Evolutionary conservation across 345 rosid genomes (phyloP).

Genomic region (Raphanus raphanistrum): DNA sequence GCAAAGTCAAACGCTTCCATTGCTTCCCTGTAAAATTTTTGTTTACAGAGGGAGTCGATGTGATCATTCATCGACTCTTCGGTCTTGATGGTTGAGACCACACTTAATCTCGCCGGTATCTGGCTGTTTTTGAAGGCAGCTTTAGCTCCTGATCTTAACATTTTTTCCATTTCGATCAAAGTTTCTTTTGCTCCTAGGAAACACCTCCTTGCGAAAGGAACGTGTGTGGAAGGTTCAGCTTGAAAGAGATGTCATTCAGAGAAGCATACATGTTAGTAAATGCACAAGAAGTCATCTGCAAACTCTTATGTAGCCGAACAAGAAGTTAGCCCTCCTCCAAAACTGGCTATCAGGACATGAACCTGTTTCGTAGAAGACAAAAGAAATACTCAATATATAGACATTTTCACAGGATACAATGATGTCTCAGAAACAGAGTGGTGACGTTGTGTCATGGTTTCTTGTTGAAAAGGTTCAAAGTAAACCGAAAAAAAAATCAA

Average conservation of each 20-base stretch:
- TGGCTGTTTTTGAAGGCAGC: slow-evolving; percentile 21
- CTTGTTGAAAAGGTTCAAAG: background rate
- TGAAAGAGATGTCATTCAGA: background rate
- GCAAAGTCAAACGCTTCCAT: slow-evolving; percentile 49
- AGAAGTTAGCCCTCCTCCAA: background rate
- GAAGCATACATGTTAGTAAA: background rate
- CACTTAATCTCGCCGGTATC: background rate
- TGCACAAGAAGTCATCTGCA: background rate
- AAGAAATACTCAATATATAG: background rate
- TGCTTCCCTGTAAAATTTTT: slow-evolving; percentile 46
- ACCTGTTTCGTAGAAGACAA: slow-evolving; percentile 5
- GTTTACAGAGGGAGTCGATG: slow-evolving; percentile 47
- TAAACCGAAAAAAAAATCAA: background rate
- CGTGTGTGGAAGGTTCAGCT: slow-evolving; percentile 15
- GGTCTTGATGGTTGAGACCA: slow-evolving; percentile 25
- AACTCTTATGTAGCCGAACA: slow-evolving; percentile 9
- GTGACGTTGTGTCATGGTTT: background rate
- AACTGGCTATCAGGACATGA: background rate
- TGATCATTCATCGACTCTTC: slow-evolving; percentile 47
- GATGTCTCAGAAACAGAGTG: background rate
- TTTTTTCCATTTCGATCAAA: slow-evolving; percentile 17
- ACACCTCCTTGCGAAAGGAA: background rate
- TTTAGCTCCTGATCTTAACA: slow-evolving; percentile 23
- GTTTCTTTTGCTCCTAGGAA: background rate
- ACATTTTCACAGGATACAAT: background rate